These are phyloP conservation scores for Umbelopsis sp. DNA, from an alignment of 192 early-diverging fungal genomes.

Conservation along the genomic window DNA sequence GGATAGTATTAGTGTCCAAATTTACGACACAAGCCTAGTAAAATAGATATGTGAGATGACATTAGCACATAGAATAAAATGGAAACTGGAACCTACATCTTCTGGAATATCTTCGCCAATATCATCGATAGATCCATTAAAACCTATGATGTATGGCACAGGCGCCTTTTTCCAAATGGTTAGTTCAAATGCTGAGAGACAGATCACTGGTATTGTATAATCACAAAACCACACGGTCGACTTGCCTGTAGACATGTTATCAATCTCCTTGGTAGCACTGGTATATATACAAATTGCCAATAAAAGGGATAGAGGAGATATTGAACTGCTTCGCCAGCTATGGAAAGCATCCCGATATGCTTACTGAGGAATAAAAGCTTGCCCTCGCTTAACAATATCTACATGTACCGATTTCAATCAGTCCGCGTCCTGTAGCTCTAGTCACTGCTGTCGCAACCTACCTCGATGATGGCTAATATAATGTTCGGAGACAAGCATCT, in stretches of 20 bases:
- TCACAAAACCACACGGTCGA: too few relatives aligned
- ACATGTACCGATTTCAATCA: neutral
- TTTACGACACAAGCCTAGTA: slow-evolving; percentile 64
- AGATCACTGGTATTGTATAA: too few relatives aligned
- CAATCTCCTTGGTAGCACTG: slow-evolving; percentile 65
- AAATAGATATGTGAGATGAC: neutral
- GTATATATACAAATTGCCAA: slow-evolving; percentile 81
- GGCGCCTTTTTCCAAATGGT: slow-evolving; percentile 59
- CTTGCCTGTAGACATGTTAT: slow-evolving; percentile 51
- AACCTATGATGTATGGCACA: slow-evolving; percentile 79
- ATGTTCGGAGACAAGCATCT: slow-evolving; percentile 62
- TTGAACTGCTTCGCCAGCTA: slow-evolving; percentile 64
- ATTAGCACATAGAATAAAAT: neutral
- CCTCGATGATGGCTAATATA: slow-evolving; percentile 72
- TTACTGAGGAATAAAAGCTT: slow-evolving; percentile 74
- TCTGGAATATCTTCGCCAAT: slow-evolving; percentile 56
- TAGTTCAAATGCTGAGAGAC: too few relatives aligned
- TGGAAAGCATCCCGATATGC: slow-evolving; percentile 67
- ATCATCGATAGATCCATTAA: slow-evolving; percentile 53
- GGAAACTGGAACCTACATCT: slow-evolving; percentile 52
- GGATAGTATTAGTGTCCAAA: slow-evolving; percentile 66
- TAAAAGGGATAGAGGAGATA: slow-evolving; percentile 71
- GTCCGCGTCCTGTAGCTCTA: neutral
- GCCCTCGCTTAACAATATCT: slow-evolving; percentile 64
- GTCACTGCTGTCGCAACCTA: slow-evolving; percentile 28